Conservation (phyloP, 805 yeast species). For the Ogataea pignaliae region DNA sequence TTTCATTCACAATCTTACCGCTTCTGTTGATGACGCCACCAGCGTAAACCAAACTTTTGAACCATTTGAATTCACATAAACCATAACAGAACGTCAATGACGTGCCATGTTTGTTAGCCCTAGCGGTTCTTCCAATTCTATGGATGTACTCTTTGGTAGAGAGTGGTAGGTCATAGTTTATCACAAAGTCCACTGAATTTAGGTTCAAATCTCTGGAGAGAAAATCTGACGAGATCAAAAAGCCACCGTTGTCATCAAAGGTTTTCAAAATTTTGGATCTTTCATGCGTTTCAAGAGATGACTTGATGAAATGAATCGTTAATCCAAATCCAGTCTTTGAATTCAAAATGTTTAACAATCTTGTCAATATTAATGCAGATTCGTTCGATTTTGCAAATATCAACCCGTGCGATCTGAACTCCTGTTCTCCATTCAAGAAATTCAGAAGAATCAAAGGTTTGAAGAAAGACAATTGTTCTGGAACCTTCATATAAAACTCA, state of each 20-base stretch:
- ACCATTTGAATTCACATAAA: conserved; percentile 71
- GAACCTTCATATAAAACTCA: conserved; percentile 26
- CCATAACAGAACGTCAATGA: conserved; percentile 76
- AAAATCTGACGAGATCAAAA: conserved; percentile 78
- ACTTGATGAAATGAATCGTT: conserved; percentile 48
- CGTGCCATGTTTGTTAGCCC: conserved; percentile 77
- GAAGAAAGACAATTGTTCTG: conserved; percentile 31
- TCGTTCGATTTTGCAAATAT: conserved; percentile 80
- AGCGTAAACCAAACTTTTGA: conserved; percentile 39
- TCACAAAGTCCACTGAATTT: conserved; percentile 60
- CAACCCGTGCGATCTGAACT: conserved; percentile 36
- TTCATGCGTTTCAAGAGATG: conserved; percentile 47
- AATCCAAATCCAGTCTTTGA: conserved; percentile 14
- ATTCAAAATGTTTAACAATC: conserved; percentile 46
- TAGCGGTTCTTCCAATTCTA: conserved; percentile 94
- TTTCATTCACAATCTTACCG: conserved; percentile 31
- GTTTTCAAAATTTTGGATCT: conserved; percentile 54
- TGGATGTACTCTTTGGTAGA: conserved; percentile 92
- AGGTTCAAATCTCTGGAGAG: conserved; percentile 96
- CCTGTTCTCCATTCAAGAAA: conserved; percentile 37
- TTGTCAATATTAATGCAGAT: conserved; percentile 71
- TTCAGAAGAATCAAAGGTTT: conserved; percentile 75
- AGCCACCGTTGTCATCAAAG: conserved; percentile 47
- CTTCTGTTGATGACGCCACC: conserved; percentile 51
- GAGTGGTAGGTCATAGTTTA: conserved; percentile 87